These are phyloP conservation scores for Colletotrichum tabaci DNA, from an alignment of 2,329 filamentous ascomycete species.

Conservation along the genomic window DNA sequence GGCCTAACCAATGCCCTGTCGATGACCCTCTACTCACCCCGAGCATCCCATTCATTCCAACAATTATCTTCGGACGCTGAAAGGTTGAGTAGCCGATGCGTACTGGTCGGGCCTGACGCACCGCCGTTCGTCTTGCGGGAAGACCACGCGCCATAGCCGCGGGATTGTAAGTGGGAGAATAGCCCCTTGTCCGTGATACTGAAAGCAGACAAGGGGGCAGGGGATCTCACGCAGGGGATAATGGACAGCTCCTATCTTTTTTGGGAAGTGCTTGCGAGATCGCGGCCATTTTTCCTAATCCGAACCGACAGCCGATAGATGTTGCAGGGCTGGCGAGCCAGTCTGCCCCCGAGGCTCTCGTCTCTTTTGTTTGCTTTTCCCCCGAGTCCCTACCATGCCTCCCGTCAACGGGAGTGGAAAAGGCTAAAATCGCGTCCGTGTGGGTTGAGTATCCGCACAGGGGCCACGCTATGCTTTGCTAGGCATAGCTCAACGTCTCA, in stretches of 20 bases:
- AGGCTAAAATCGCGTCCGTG: constrained; percentile 39
- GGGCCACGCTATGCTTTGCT: constrained; percentile 32
- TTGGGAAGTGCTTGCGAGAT: constrained; percentile 45
- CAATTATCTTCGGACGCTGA: not conserved
- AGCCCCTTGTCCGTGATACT: constrained; percentile 27
- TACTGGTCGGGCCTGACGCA: not conserved
- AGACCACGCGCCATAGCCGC: not conserved
- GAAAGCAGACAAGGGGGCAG: constrained; percentile 29
- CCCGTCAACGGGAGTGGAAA: constrained; percentile 34
- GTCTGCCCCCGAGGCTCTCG: constrained; percentile 24
- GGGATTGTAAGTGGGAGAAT: constrained; percentile 6
- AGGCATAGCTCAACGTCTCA: constrained; percentile 31
- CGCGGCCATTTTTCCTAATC: constrained; percentile 32
- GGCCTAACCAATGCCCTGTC: not conserved
- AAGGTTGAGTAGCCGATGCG: not conserved
- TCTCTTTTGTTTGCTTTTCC: constrained; percentile 16
- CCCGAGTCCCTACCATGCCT: constrained; percentile 10
- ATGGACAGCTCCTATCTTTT: constrained; percentile 32
- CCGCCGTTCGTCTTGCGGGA: not conserved
- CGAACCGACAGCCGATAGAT: constrained; percentile 27
- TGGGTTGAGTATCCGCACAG: constrained; percentile 20
- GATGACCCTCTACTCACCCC: not conserved
- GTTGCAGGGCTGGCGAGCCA: constrained; percentile 27
- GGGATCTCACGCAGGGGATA: constrained; percentile 34
- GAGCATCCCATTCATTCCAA: not conserved